Base-by-base conservation (phyloP, 2,329 filamentous ascomycete genomes). In the Fusarium sublunatum region DNA sequence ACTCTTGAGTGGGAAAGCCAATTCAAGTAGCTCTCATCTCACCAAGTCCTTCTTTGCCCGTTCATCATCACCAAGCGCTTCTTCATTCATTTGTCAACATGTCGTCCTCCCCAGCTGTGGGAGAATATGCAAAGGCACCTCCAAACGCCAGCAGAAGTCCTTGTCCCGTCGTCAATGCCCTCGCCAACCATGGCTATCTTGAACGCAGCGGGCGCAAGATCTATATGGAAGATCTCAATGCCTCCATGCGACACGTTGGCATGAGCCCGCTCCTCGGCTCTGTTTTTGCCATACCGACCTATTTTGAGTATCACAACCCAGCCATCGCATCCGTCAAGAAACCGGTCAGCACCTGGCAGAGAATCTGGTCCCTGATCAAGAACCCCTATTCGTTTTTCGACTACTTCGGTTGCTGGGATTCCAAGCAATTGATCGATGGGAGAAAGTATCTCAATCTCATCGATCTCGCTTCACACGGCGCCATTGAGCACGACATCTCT, bases 161-260 rank as follows among this genome's bases (percentile, higher is more conserved):
- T 3, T 58, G 55, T 15, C 55, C 51, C 2, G 55, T 58, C 2
- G 55, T 49, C 13, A 58, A 58, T 15, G 55, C 55, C 24, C 51
- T 58, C 0, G 55, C 55, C 24, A 58, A 58, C 42, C 55, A 58
- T 54, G 55, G 55, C 32, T 58, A 58, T 10, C 36, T 58, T 38
- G 51, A 58, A 11, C 55, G 55, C 7, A 54, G 51, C 7, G 55
- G 55, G 5, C 7, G 22, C 2, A 11, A 28, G 1, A 58, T 58
- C 31, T 31, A 40, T 31, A 47, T 48, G 38, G 35, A 44, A 3
- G 50, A 58, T 11, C 54, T 58, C 32, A 58, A 48, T 3, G 50
- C 54, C 6, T 47, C 54, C 2, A 58, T 58, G 54, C 26, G 29
- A 10, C 50, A 58, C 4, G 54, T 58, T n/a, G 54, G 54, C 12